A percentile compares a stretch with the other conserved stretches of the same genome.
These are phyloP conservation scores for Ceratocystis colombiana DNA, from an alignment of 2,329 filamentous ascomycete genomes.

Conservation along the genomic window DNA sequence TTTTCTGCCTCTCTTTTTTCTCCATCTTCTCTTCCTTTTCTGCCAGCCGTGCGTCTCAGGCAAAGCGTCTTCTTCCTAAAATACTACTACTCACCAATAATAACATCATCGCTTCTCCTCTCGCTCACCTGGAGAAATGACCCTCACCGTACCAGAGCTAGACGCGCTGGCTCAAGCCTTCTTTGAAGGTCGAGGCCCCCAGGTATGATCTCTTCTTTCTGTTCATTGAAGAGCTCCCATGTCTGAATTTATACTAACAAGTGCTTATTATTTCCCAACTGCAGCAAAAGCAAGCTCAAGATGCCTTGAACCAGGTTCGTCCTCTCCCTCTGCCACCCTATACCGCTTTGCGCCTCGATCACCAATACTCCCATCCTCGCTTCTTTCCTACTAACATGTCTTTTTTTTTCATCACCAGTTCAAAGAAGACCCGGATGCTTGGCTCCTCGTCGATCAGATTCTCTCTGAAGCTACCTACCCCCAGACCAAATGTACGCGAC, in stretches of 20 bases:
- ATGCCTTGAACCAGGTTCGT: conserved; percentile 80
- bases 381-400: conserved; percentile 18
- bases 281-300: conserved; percentile 93
- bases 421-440: conserved; percentile 97
- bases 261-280: conserved; percentile 26
- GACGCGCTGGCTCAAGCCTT: conserved; percentile 94
- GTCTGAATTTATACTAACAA: conserved; percentile 17
- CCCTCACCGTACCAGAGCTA: conserved; percentile 78
- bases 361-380: background rate
- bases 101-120: conserved; percentile 9
- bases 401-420: conserved; percentile 50
- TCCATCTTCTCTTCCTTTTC: conserved; percentile 27
- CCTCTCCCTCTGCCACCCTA: conserved; percentile 26
- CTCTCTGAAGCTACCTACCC: conserved; percentile 84
- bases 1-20: conserved; percentile 25
- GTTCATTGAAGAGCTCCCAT: conserved; percentile 13
- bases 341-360: conserved; percentile 19
- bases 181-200: conserved; percentile 90
- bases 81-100: conserved; percentile 6
- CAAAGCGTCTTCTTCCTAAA: conserved; percentile 19
- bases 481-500: conserved; percentile 80
- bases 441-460: conserved; percentile 95
- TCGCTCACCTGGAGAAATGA: conserved; percentile 41
- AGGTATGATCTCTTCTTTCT: conserved; percentile 48
- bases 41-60: conserved; percentile 22